Evolutionary conservation across 1,284 basidiomycete genomes (phyloP).

Genomic region (Psilocybe mexicana): DNA sequence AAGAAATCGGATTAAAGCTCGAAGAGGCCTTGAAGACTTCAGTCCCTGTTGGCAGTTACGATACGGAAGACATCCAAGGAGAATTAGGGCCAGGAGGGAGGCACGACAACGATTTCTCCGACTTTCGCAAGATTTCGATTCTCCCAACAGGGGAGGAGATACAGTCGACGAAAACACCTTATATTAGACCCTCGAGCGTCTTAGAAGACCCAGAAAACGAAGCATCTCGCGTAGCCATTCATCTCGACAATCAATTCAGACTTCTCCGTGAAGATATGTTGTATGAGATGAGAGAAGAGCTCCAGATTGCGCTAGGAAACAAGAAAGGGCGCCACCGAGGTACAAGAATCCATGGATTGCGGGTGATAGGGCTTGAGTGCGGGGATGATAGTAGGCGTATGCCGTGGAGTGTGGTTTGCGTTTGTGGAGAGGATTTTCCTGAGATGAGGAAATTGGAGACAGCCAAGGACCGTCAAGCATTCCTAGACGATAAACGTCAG

Average conservation of each 20-base stretch:
- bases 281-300: slow-evolving; percentile 60
- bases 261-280: slow-evolving; percentile 68
- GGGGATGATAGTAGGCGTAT: slow-evolving; percentile 33
- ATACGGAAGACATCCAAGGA: slow-evolving; percentile 59
- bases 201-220: slow-evolving; percentile 45
- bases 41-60: slow-evolving; percentile 21
- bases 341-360: slow-evolving; percentile 41
- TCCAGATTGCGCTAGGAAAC: slow-evolving; percentile 39
- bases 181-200: slow-evolving; percentile 42
- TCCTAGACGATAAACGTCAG: slow-evolving; percentile 42
- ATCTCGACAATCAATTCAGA: slow-evolving; percentile 67
- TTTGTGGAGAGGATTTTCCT: slow-evolving; percentile 44
- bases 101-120: slow-evolving; percentile 63
- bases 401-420: slow-evolving; percentile 49
- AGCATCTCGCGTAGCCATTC: slow-evolving; percentile 39
- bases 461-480: slow-evolving; percentile 33
- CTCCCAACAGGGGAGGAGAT: slow-evolving; percentile 62
- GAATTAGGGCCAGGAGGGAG: slow-evolving; percentile 59
- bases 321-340: slow-evolving; percentile 50
- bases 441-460: slow-evolving; percentile 37
- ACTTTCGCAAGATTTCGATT: slow-evolving; percentile 59
- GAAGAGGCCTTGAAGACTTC: slow-evolving; percentile 40
- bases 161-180: slow-evolving; percentile 42
- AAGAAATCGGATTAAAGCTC: slow-evolving; percentile 41
- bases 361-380: slow-evolving; percentile 37